phyloP scores from a whole-genome alignment of 495 filamentous ascomycete species.

The Annulohypoxylon moriforme region DNA sequence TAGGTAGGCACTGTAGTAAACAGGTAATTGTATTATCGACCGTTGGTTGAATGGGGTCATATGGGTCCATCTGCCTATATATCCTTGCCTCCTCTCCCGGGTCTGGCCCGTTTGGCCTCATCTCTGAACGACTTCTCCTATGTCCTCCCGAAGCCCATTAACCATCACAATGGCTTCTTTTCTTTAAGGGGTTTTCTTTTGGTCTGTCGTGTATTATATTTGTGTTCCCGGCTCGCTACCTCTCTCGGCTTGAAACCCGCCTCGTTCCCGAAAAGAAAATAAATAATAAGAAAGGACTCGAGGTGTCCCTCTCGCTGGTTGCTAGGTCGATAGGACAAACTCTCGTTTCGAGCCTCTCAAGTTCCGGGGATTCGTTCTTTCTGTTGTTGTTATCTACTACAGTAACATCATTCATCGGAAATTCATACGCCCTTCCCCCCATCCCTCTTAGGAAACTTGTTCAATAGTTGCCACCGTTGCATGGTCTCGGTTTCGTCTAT shows the following conservation, averaged over 20 bases:
- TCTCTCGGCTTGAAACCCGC: conserved; percentile 29
- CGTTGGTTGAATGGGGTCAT: conserved; percentile 48
- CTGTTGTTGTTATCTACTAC: conserved; percentile 28
- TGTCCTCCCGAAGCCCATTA: conserved; percentile 51
- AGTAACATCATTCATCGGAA: conserved; percentile 22
- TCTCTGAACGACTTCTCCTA: conserved; percentile 50
- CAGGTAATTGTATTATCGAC: conserved; percentile 41
- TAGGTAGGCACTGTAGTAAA: conserved; percentile 33
- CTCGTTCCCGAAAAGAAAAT: conserved; percentile 22
- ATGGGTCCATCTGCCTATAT: conserved; percentile 56
- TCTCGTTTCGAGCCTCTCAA: conserved; percentile 32
- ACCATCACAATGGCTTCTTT: conserved; percentile 57
- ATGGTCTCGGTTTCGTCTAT: conserved; percentile 42
- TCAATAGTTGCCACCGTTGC: conserved; percentile 44
- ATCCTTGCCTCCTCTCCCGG: conserved; percentile 56
- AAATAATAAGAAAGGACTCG: conserved; percentile 19
- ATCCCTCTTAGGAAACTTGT: conserved; percentile 2
- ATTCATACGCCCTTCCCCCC: conserved; percentile 28
- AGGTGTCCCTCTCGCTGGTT: conserved; percentile 23
- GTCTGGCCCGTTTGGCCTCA: conserved; percentile 52
- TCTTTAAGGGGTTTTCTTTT: conserved; percentile 50
- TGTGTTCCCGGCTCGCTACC: conserved; percentile 45
- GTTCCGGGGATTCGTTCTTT: conserved; percentile 45
- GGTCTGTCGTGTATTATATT: conserved; percentile 49
- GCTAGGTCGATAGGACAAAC: conserved; percentile 34